Evolutionary conservation across 805 yeast genomes (phyloP).

Genomic region (Cyberlindnera euphorbiiphila): DNA sequence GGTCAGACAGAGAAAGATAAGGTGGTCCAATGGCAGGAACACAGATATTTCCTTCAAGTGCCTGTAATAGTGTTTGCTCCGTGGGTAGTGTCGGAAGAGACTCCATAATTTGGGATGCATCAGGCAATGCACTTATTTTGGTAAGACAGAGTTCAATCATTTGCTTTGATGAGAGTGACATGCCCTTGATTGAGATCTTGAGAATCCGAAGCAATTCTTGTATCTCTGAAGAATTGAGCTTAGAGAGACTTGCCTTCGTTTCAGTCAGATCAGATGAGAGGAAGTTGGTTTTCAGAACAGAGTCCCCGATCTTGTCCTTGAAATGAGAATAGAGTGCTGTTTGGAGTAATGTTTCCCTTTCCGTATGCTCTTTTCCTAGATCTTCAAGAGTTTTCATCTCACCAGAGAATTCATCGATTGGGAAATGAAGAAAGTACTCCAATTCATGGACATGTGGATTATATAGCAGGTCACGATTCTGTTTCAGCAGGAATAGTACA

Average conservation of each 20-base stretch:
- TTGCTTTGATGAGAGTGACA: background rate
- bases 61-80: background rate
- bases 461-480: background rate
- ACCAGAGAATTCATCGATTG: constrained; percentile 41
- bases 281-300: constrained; percentile 4
- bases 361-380: constrained; percentile 10
- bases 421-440: constrained; percentile 32
- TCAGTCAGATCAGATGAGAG: background rate
- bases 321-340: constrained; percentile 19
- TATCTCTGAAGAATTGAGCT: background rate
- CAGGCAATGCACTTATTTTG: background rate
- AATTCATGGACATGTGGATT: constrained; percentile 10
- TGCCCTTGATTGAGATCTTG: background rate
- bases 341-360: constrained; percentile 25
- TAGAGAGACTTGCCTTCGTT: background rate
- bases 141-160: constrained; percentile 1
- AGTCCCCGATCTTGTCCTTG: constrained; percentile 18
- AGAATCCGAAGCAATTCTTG: background rate
- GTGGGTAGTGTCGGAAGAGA: background rate
- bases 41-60: background rate
- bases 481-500: background rate
- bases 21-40: constrained; percentile 5
- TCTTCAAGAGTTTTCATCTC: constrained; percentile 20
- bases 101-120: constrained; percentile 4
- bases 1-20: constrained; percentile 15